Base-by-base conservation (phyloP, 495 filamentous ascomycete species). In the Tuber borchii region DNA sequence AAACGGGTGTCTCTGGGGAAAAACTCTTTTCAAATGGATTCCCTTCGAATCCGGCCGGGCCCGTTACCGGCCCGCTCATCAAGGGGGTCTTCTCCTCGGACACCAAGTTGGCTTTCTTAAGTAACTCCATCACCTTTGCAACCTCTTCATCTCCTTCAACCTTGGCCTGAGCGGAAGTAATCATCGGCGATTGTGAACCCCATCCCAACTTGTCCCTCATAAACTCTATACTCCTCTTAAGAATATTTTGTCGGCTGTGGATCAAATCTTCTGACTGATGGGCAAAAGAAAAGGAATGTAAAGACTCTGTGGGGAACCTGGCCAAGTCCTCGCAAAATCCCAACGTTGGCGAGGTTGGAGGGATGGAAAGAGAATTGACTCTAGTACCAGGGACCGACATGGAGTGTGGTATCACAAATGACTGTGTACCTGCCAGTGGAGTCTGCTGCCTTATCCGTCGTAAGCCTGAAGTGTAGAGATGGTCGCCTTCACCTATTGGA, bases 211-310 rank as follows among this genome's bases (percentile, higher is more conserved):
- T 93, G 83, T 97, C 94, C 81, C 92, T 90, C 95, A 99, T 95
- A 83, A 98, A 98, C 84, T 98, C 96, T 77, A 99, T 91, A 20
- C 94, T 96, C 73, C 94, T 87, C 83, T 97, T 97, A 80, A 99
- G 83, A 31, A 97, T 91, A 85, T 93, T 97, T 82, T 98, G 96
- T 70, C 96, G 89, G 82, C 87, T 97, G 81, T 97, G 92, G 42
- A 98, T 88, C 69, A 91, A 86, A 80, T 97, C 94, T 82, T 97
- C 95, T 8, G 94, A 94, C 84, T 97, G 95, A 75, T 97, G 93
- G 5, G 96, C 93, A 83, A 99, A 99, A 44, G 96, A 98, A 85
- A 99, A 99, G 0, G 96, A 98, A 83, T 99, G 95, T 75, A 99
- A 85, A 1, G 95, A 99, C 84, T 99, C 95, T 80, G 92, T 92